Evolutionary conservation across 2,329 filamentous ascomycete species (phyloP).

Genomic region (Alternaria conjuncta): DNA sequence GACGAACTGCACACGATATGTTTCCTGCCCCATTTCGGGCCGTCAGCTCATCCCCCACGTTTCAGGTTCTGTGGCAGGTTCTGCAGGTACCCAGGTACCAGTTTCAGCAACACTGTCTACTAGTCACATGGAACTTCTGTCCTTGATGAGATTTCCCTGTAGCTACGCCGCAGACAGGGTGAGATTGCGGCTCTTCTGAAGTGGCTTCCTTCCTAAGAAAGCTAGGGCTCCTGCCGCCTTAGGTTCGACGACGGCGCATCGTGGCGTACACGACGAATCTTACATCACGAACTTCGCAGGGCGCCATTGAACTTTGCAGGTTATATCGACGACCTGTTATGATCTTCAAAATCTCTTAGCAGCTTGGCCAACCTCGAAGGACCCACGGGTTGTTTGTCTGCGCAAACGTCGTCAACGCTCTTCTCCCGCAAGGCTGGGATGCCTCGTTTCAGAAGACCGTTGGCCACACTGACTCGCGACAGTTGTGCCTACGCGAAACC

Average conservation of each 20-base stretch:
- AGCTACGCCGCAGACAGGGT: not conserved
- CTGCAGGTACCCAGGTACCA: constrained; percentile 39
- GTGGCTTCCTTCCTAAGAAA: not conserved
- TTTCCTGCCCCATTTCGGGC: constrained; percentile 9
- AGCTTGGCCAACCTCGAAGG: not conserved
- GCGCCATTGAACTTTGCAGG: not conserved
- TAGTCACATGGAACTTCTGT: not conserved
- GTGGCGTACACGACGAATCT: not conserved
- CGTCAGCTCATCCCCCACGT: constrained; percentile 22
- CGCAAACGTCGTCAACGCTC: constrained; percentile 27
- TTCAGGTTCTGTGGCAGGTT: constrained; percentile 33
- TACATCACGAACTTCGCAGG: not conserved
- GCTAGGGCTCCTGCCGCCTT: not conserved
- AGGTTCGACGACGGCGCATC: not conserved
- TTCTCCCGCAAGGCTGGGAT: not conserved
- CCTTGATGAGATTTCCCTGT: not conserved
- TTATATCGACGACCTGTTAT: not conserved
- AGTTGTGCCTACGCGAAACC: constrained; percentile 9
- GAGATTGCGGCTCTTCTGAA: not conserved
- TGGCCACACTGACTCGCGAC: not conserved
- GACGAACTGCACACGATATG: constrained; percentile 1
- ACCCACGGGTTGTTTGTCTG: constrained; percentile 11
- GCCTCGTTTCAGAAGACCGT: constrained; percentile 1
- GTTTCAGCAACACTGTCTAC: constrained; percentile 28
- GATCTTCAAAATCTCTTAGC: not conserved